Base-by-base conservation (phyloP, 768 basidiomycete genomes). In the Cystobasidium ongulense region DNA sequence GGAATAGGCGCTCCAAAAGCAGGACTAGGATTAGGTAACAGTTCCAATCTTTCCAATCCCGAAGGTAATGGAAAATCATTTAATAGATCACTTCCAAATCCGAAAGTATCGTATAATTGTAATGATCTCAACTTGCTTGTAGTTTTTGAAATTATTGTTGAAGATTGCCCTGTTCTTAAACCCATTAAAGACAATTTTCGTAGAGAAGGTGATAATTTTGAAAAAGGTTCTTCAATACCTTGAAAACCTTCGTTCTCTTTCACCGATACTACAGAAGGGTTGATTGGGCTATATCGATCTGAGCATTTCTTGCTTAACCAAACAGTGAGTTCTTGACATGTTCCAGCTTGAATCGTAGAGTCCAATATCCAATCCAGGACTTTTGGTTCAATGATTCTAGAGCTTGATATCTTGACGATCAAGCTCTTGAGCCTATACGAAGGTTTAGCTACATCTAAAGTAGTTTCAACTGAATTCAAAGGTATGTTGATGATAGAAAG, bases 361-460 rank as follows among this genome's bases (percentile, higher is more conserved):
- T 54, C 25, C 31, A 71, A 43, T 10, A 71, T 59, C 68, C 68
- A 71, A n/a, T 54, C 52, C 21, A 71, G 36, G 8, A 54, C 54
- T 23, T 31, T 21, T n/a, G 53, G 25, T n/a, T 59, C 17, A 31
- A 71, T 2, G 1, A 36, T 35, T 35, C 68, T 52, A 5, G 68
- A 11, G 11, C 52, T 33, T 52, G 52, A n/a, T 8, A 71, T 52
- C 23, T 41, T n/a, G 5, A 71, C 18, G 4, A 5, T 29, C 13
- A 71, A 27, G 17, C 50, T 54, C 13, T 31, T 35, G 13, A 71
- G 54, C 38, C 50, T 31, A 38, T 31, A 71, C 4, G 27, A 21
- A 31, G 68, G 68, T 57, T 18, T 31, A 11, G 35, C 2, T 21
- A 21, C 27, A 13, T 27, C 63, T 15, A 17, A 35, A 10, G 15